Conservation (phyloP, 208 protist species). For the Leishmania aethiopica region DNA sequence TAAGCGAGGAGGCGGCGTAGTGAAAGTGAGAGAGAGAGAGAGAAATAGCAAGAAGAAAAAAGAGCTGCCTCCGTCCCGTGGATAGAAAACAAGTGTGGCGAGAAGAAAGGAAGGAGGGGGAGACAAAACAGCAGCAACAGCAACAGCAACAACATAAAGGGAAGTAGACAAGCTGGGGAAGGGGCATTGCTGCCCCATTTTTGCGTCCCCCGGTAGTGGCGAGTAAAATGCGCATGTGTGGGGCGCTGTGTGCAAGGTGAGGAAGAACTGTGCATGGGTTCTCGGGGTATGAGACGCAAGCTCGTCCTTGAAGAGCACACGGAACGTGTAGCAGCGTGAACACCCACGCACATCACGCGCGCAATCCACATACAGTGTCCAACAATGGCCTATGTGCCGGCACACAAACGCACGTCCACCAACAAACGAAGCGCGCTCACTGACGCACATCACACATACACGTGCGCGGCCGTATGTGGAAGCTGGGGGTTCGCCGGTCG, state of each 20-base stretch:
- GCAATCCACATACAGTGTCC: not conserved
- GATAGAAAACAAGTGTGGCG: not conserved
- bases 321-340: not conserved
- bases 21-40: not conserved
- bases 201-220: not conserved
- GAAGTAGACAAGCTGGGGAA: not conserved
- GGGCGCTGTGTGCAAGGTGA: not conserved
- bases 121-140: not conserved
- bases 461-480: too few relatives aligned
- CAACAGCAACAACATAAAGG: constrained; percentile 1
- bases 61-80: not conserved
- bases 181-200: not conserved
- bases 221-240: not conserved
- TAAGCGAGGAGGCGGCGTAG: not conserved
- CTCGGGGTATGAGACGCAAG: not conserved
- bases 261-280: not conserved
- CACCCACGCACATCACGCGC: not conserved
- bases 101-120: not conserved
- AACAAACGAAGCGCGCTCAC: not conserved
- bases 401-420: not conserved
- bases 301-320: not conserved
- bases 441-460: not conserved
- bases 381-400: not conserved
- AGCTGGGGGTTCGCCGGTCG: not conserved
- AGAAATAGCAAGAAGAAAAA: constrained; percentile 1